Evolutionary conservation across 176 grass and related monocot species (phyloP), one percentile per base, ranked within the genome.

Genomic region (Carex parvula): DNA sequence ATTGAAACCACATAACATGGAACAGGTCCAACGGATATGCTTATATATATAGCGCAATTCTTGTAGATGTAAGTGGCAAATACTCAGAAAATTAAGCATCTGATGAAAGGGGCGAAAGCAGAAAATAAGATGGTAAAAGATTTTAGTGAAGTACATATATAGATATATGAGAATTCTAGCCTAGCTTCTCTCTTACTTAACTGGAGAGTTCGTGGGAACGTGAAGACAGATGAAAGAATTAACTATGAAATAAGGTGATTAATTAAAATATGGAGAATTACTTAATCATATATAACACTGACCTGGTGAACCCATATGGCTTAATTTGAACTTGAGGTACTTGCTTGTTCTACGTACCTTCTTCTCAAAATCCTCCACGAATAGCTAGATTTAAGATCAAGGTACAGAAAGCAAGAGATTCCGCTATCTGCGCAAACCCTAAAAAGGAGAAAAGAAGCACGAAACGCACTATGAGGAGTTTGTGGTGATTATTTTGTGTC

Each of bases 381-480:
- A 48, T 54, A 75, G 70, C 26, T 75, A 76, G 71, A 76, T 76
- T 21, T 24, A 14, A 76, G 48, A 76, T 76, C 71, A 76, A 50
- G 41, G 41, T 76, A 21, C 18, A 76, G n/a, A 81, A 81, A 58
- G 59, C 30, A 60, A 81, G 16, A 63, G 57, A 60, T 81, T 60
- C 29, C 8, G 55, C n/a, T 12, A 46, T 81, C 17, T 42, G 79
- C 52, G 3, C 58, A 61, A 81, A 81, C 79, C 79, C 79, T 81
- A 81, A 61, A 64, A 81, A 81, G 30, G 39, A 61, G 79, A 81
- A 59, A 63, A 64, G 53, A 41, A 81, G 60, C 56, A 60, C 17
- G n/a, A 21, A 37, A 80, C 60, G 77, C 52, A 80, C 77, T 80
- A 37, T 10, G 46, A 58, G 13, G n/a, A 46, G 33, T n/a, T 58